These are phyloP conservation scores for Entomortierella lignicola DNA, from an alignment of 192 early-diverging fungal genomes.

Conservation along the genomic window DNA sequence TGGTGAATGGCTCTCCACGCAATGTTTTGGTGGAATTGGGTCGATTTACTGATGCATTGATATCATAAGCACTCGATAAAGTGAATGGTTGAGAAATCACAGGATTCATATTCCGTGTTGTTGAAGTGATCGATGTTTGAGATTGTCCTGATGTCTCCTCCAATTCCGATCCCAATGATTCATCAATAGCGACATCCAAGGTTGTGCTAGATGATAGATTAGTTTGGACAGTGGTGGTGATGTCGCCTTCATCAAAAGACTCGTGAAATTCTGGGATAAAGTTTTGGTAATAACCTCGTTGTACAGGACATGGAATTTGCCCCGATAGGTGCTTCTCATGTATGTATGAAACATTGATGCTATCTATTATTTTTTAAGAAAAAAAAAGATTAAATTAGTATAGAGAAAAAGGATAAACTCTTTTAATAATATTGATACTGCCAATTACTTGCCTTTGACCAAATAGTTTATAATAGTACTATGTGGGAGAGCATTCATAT, in stretches of 20 bases:
- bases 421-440: no score
- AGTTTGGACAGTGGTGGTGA: neutral
- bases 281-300: constrained; percentile 6
- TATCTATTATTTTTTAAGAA: no score
- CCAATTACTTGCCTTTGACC: neutral
- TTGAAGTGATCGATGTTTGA: no score
- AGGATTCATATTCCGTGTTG: neutral
- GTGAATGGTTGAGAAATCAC: constrained; percentile 23
- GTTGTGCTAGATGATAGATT: neutral
- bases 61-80: constrained; percentile 20
- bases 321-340: constrained; percentile 13
- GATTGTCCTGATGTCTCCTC: no score
- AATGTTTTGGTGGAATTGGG: neutral
- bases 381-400: no score
- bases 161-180: no score
- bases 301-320: neutral
- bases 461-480: constrained; percentile 26
- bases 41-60: neutral
- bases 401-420: no score
- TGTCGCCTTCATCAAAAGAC: constrained; percentile 1
- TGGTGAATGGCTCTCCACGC: constrained; percentile 3
- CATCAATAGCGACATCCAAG: no score
- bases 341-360: constrained; percentile 17
- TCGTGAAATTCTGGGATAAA: constrained; percentile 10
- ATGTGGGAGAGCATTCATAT: constrained; percentile 30